Evolutionary conservation across 2,329 filamentous ascomycete species (phyloP), one percentile per base, ranked within the genome.

Genomic region (Exophiala aquamarina): DNA sequence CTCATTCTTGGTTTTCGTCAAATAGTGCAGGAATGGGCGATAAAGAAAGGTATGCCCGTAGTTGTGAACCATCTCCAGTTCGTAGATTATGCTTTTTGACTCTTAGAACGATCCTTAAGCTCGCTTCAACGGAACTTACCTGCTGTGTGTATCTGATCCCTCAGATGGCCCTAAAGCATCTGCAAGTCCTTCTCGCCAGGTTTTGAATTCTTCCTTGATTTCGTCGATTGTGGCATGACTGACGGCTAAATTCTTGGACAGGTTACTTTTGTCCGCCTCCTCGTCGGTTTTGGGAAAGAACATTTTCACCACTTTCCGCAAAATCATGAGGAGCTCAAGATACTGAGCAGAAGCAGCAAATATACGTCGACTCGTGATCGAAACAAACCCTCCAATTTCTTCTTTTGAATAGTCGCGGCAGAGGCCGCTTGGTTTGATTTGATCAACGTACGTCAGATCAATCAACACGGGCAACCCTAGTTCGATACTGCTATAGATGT

Each of bases 1-100:
- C 9, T 51, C 47, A 20, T 34, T 35, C 18, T 34, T 36, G 28
- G 50, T 52, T 41, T 47, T 49, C 11, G 54, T 52, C 11, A 58
- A 35, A 34, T 58, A 54, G 39, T 59, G 55, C 13, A 59, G 28
- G 37, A 58, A 59, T 11, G 56, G 54, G 4, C 56, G 49, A 31
- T 59, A 59, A n/a, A 59, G 56, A 13, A 59, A 17, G n/a, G 58
- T 56, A 37, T 59, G 53, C 9, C 52, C 55, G 28, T 56, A 52
- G 33, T 50, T 52, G 35, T 57, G 50, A 14, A 47, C 50, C 26
- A 59, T 44, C 21, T 52, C 43, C 18, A 59, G 41, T 19, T 56
- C 50, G 18, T 54, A 54, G 15, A 44, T 33, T 15, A 50, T 43
- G 39, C 53, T 56, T 14, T 56, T 14, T 11, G 11, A 26, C 23